Base-by-base conservation (phyloP, 1,139 yeast genomes). In the Kodamaea sp. region DNA sequence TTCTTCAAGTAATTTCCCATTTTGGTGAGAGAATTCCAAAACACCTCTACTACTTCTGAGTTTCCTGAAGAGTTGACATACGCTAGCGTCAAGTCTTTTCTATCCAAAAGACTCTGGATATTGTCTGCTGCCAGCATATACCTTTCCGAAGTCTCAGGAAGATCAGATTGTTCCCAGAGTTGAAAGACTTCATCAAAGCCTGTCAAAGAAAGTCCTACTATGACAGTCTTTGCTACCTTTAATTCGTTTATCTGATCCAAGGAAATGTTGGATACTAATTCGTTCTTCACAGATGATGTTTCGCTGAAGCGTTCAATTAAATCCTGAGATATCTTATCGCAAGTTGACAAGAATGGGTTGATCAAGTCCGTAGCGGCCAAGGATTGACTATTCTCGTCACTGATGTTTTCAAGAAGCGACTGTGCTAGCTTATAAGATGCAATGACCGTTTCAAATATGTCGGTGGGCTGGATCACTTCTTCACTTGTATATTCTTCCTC, bases 111-210 rank as follows among this genome's bases (percentile, higher is more conserved):
- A 2, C 65, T 60, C 40, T 76, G 72, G 15, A 73, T 50, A 32
- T 68, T 65, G 29, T 75, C 77, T 0, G 70, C 63, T 3, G 71
- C 70, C 38, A 58, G 46, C 59, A 73, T 55, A 30, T 60, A 59
- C 30, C 61, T 57, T 30, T 70, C 75, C 0, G 69, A 51, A 1
- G 55, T 48, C 3, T 53, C 46, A 0, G 67, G 65, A 3, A 62
- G 40, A 8, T 25, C 25, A 3, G 27, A 28, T 16, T 37, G 41
- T 21, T 47, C 51, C 76, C 76, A 58, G 2, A 53, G 13, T 5
- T 35, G 49, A 31, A 58, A 29, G 11, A 59, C 15, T 7, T 35
- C 36, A n/a, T 37, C 48, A 4, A 54, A 36, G 37, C 50, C 45
- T 35, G 44, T 46, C 6, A 27, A 22, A 3, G 47, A 42, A 4